Conservation (phyloP, 306 rosid species). For the Styphnolobium japonicum region DNA sequence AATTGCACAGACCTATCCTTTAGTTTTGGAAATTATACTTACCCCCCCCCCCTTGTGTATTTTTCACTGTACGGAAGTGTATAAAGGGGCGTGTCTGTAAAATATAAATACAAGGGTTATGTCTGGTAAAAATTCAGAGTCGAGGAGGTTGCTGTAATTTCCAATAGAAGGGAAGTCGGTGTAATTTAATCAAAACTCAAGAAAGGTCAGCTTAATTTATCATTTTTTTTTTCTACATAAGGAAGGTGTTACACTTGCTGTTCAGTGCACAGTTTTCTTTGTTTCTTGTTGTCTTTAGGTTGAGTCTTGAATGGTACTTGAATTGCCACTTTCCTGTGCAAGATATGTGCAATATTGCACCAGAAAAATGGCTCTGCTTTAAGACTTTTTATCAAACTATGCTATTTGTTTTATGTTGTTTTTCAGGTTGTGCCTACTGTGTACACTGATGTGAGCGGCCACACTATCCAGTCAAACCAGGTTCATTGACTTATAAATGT, state of each 20-base stretch:
- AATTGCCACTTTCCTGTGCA: not conserved
- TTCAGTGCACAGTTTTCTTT: not conserved
- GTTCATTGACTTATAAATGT: constrained; percentile 36
- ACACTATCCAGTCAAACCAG: constrained; percentile 94
- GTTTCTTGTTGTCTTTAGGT: not conserved
- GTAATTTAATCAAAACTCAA: not conserved
- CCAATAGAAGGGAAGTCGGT: not conserved
- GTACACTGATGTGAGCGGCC: constrained; percentile 78
- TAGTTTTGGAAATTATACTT: not conserved
- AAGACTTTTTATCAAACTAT: not conserved
- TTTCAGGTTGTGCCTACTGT: constrained; percentile 93
- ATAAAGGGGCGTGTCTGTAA: not conserved
- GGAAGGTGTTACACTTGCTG: not conserved
- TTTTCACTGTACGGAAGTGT: not conserved
- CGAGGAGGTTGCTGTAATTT: not conserved
- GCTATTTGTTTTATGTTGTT: constrained; percentile 9
- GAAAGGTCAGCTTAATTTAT: not conserved
- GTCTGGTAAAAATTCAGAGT: not conserved
- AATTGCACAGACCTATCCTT: not conserved
- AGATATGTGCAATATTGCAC: not conserved
- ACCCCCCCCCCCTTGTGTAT: not conserved
- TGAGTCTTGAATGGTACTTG: too few species aligned
- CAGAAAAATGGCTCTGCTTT: not conserved
- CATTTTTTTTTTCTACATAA: not conserved
- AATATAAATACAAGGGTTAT: not conserved